These are phyloP conservation scores for Microcyclospora pomicola DNA, from an alignment of 2,329 filamentous ascomycete species.

Conservation along the genomic window DNA sequence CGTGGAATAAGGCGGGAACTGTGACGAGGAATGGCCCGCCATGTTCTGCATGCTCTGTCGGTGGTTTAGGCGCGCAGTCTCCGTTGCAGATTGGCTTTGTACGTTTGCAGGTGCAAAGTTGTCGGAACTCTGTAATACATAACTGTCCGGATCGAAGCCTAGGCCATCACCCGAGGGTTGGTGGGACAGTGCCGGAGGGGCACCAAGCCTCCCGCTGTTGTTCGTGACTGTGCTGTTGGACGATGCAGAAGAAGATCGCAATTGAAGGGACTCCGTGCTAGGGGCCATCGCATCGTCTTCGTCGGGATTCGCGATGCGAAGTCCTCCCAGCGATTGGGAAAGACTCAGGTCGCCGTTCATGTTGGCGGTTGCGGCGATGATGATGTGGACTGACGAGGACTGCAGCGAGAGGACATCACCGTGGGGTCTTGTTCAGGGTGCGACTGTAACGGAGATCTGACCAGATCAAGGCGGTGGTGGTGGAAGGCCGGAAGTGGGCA, in stretches of 20 bases:
- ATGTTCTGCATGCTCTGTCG: conserved; percentile 5
- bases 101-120: no score
- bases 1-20: conserved; percentile 7
- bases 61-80: background rate
- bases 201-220: conserved; percentile 6
- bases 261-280: conserved; percentile 4
- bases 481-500: no score
- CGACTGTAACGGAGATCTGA: no score
- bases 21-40: conserved; percentile 6
- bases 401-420: no score
- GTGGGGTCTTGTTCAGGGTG: no score
- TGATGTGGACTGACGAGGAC: no score
- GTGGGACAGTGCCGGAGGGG: no score
- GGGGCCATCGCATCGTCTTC: conserved; percentile 27
- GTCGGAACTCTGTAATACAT: conserved; percentile 15
- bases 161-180: conserved; percentile 16
- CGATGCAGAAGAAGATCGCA: conserved; percentile 18
- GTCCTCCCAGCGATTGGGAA: conserved; percentile 78
- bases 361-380: conserved; percentile 4
- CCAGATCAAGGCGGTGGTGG: no score
- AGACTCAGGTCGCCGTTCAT: conserved; percentile 93
- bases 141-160: conserved; percentile 28
- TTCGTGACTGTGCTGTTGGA: conserved; percentile 27
- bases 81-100: no score
- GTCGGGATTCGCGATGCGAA: conserved; percentile 95